Evolutionary conservation across 192 early-diverging fungal species (phyloP).

Genomic region (Linnemannia schmuckeri): DNA sequence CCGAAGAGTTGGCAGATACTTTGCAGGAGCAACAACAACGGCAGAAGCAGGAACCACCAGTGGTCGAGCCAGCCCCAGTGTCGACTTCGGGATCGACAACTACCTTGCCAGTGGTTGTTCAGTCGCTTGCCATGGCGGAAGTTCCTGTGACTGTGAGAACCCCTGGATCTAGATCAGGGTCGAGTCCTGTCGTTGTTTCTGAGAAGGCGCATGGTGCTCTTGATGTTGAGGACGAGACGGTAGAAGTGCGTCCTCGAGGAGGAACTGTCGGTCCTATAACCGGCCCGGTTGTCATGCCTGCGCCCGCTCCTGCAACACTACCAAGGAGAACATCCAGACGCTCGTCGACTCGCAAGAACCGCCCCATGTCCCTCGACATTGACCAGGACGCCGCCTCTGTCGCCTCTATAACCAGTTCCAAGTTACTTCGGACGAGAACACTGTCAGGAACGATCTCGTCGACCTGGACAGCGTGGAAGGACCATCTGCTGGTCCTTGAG

Average conservation of each 20-base stretch:
- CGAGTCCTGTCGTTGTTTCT: background rate
- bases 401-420: background rate
- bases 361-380: background rate
- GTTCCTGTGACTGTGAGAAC: background rate
- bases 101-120: background rate
- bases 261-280: background rate
- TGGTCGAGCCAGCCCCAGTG: background rate
- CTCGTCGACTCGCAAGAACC: background rate
- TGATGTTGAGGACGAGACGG: background rate
- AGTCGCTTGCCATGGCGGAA: background rate
- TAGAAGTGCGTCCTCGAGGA: background rate
- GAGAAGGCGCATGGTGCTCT: background rate
- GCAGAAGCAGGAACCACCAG: background rate
- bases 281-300: background rate
- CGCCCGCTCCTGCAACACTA: background rate
- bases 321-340: background rate
- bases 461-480: conserved; percentile 28
- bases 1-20: background rate
- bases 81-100: background rate
- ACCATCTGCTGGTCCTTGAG: conserved; percentile 36
- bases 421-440: background rate
- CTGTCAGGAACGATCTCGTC: conserved; percentile 16
- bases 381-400: background rate
- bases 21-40: background rate
- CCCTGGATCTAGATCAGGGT: too few species aligned